Base-by-base conservation (phyloP, 169 alveolate genomes). In the Plasmodium fragile region DNA sequence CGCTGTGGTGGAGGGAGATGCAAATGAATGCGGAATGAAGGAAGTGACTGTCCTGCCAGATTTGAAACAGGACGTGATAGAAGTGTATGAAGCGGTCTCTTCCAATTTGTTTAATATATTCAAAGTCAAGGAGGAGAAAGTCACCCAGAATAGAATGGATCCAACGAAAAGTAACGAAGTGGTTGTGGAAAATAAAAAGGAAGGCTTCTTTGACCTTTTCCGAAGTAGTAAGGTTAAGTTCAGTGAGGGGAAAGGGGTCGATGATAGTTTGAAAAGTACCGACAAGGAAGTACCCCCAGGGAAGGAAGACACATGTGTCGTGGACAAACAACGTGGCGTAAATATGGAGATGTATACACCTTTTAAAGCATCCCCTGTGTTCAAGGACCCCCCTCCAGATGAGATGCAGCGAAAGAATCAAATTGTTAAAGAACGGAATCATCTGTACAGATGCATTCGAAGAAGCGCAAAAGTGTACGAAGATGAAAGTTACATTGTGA, bases 41-140 rank as follows among this genome's bases (percentile, higher is more conserved):
- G 93, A 87, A 78, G 81, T 87, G 2, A 87, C 59, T 52, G 25
- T 87, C 45, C 72, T 87, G 13, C 87, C 69, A 16, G 30, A 78
- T 5, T 43, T 87, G 53, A 78, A 16, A 8, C 41, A 59, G 65
- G 90, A 87, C 18, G 36, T 87, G 10, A 39, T 87, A 22, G 93
- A 87, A 5, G 36, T 55, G 71, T 41, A 81, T 22, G 43, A 39
- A 7, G 73, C 71, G 11, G 22, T 45, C 6, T 34, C 41, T 6
- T 7, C 30, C 43, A 82, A 59, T 36, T 4, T 82, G 22, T 69
- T 82, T 3, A 69, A 59, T 3, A 7, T 69, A 6, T 84, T 84
- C 70, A 73, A 84, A n/a, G 18, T 30, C 6, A 84, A 84, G 80
- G 65, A 84, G 80, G 65, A 84, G 59, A 45, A 11, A 7, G 41